Base-by-base conservation (phyloP, 768 basidiomycete genomes). In the Tricholoma hemisulphureum region DNA sequence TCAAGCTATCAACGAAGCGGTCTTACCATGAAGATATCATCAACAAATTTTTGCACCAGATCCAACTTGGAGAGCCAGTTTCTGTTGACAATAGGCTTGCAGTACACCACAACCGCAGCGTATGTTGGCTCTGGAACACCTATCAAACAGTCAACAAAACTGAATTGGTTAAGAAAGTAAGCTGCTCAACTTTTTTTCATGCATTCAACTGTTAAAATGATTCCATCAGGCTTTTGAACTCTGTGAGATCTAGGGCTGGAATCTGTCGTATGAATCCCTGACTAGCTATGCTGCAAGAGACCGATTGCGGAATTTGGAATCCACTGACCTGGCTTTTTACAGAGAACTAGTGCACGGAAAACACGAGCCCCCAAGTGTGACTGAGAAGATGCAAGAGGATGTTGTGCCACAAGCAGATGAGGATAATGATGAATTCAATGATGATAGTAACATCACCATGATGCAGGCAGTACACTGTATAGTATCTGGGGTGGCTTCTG, bases 21-120 rank as follows among this genome's bases (percentile, higher is more conserved):
- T 69, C 71, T 0, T 67, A 67, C 48, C 75, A 78, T 59, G 60
- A 68, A 31, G 70, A 75, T 50, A 45, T 78, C 28, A 70, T 79
- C 1, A 39, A 64, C 0, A 69, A 75, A 35, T 56, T 70, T 2
- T 24, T 69, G 1, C 13, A 9, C 1, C 66, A 72, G 51, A 52
- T n/a, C n/a, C 76, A 2, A 52, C 69, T 1, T 26, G 18, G 21
- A 29, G 16, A 28, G 20, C 10, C n/a, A 1, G 20, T 20, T 20
- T 11, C 23, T 7, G 23, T 18, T 20, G 50, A 51, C 16, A 23
- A 23, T 20, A n/a, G 21, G 32, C 29, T 28, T 34, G 2, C 9
- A 23, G 34, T 35, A 1, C 29, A 32, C 29, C 31, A 8, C 11
- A 35, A 51, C 34, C 8, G 28, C 16, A 51, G 50, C 23, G 34